Evolutionary conservation across 257 asterid genomes (phyloP), one percentile per base, ranked within the genome.

Genomic region (Plantago ovata): DNA sequence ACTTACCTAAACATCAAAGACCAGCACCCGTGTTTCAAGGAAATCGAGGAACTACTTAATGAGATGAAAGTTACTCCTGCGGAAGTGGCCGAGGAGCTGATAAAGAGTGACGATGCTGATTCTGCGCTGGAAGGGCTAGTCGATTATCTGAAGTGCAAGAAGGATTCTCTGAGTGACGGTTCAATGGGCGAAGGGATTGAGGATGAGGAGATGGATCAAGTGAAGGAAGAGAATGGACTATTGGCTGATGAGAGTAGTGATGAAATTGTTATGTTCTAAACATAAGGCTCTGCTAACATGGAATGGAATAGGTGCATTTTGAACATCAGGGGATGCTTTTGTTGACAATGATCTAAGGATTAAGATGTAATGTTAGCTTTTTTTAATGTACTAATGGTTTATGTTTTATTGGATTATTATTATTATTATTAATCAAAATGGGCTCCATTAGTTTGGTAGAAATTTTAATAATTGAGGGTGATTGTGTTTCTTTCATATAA

Each of bases 11-110:
- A 67, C 6, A 38, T 75, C 51, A 5, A 62, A 7, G 62, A 58
- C 15, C 54, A 19, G 1, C 77, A 84, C 1, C 57, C 63, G 1
- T 60, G 51, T 3, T 47, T 83, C 58, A 6, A 52, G 0, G 81
- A 86, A 54, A 80, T 81, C 43, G 61, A 67, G 36, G 76, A 76
- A 11, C 36, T 81, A 32, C 80, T 86, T 48, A 44, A 21, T 54
- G 48, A 7, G 12, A 68, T 63, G 63, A 46, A 77, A 19, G 69
- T 83, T 5, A 83, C 87, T 0, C 96, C 96, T 0, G 94, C 96
- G 0, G 89, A 85, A 42, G 86, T 81, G 22, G 95, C 96, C 0
- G 95, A 86, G 71, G 85, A 81, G 63, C 75, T 89, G 14, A 77
- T 89, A 95, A 80, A 76, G 59, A 74, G 75, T 28, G 94, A 89